Conservation (phyloP, 306 rosid species). For the Pterocarpus santalinus region DNA sequence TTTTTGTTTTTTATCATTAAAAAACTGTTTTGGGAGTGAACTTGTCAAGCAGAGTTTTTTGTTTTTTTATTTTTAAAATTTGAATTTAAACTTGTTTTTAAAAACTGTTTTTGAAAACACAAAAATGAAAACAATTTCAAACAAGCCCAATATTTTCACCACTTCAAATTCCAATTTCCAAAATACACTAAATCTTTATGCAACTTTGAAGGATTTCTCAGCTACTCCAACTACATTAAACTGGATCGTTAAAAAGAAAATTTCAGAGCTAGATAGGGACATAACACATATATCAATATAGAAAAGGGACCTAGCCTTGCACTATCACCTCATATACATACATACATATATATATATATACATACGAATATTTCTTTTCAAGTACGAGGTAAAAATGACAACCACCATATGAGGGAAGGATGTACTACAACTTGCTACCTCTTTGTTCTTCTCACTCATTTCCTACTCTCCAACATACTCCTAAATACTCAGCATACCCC, state of each 20-base stretch:
- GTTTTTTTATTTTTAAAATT: too few species aligned
- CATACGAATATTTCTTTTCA: too few species aligned
- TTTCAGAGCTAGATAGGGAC: slow-evolving; percentile 4
- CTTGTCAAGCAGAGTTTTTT: too few species aligned
- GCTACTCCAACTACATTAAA: slow-evolving; percentile 3
- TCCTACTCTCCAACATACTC: slow-evolving; percentile 6
- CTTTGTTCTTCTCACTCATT: slow-evolving; percentile 13
- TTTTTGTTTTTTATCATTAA: too few species aligned
- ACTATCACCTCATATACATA: too few species aligned
- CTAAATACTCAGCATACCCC: neutral
- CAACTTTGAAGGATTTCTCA: slow-evolving; percentile 18
- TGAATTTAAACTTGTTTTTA: too few species aligned
- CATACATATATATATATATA: too few species aligned
- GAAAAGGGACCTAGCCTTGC: too few species aligned
- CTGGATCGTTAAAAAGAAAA: slow-evolving; percentile 1
- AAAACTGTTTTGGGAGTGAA: too few species aligned
- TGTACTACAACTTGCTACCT: slow-evolving; percentile 16
- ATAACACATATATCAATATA: neutral
- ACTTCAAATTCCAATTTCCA: slow-evolving; percentile 35
- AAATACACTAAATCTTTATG: slow-evolving; percentile 4
- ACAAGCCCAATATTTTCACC: slow-evolving; percentile 18
- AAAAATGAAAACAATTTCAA: too few species aligned
- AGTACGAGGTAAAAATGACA: slow-evolving; percentile 6
- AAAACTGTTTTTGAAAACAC: too few species aligned
- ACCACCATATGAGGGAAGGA: slow-evolving; percentile 26